phyloP scores from a whole-genome alignment of 2,329 filamentous ascomycete genomes.

The Atkinsonella texensis region DNA sequence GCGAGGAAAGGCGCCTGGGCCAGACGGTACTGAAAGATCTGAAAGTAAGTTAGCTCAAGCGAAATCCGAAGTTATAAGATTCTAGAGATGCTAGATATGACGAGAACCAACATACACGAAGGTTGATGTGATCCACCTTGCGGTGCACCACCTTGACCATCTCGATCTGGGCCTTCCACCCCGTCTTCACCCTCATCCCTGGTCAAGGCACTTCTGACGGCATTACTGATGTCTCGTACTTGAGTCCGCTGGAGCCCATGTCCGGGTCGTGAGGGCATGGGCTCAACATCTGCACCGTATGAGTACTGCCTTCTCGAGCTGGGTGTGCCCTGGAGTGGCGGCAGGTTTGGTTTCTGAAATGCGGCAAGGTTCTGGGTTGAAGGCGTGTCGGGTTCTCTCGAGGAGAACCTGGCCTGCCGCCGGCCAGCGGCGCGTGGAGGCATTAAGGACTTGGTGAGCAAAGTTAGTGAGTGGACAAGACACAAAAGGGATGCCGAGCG shows the following conservation, averaged over 20 bases:
- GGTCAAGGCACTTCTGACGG: slow-evolving; percentile 17
- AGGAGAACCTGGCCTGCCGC: slow-evolving; percentile 5
- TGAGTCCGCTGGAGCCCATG: slow-evolving; percentile 9
- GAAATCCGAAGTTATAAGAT: too few species aligned
- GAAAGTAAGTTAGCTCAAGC: not conserved
- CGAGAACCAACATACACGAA: slow-evolving; percentile 3
- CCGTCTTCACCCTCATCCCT: slow-evolving; percentile 7
- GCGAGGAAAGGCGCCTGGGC: not conserved
- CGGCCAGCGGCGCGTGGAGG: slow-evolving; percentile 7
- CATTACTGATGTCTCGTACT: slow-evolving; percentile 16
- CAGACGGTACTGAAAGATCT: slow-evolving; percentile 5
- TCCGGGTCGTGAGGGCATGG: slow-evolving; percentile 13
- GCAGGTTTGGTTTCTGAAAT: slow-evolving; percentile 16
- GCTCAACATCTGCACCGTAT: slow-evolving; percentile 26
- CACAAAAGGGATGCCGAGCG: too few species aligned
- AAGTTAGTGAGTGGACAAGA: not conserved
- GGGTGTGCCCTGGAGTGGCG: slow-evolving; percentile 19
- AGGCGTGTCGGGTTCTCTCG: slow-evolving; percentile 6
- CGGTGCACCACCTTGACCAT: not conserved
- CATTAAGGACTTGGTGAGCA: slow-evolving; percentile 7
- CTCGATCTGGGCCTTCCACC: slow-evolving; percentile 5
- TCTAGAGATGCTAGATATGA: not conserved
- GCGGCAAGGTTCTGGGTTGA: slow-evolving; percentile 1
- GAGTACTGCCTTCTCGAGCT: slow-evolving; percentile 25
- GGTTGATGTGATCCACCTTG: not conserved